phyloP scores from a whole-genome alignment of 495 filamentous ascomycete species.

The Xylaria acuta region DNA sequence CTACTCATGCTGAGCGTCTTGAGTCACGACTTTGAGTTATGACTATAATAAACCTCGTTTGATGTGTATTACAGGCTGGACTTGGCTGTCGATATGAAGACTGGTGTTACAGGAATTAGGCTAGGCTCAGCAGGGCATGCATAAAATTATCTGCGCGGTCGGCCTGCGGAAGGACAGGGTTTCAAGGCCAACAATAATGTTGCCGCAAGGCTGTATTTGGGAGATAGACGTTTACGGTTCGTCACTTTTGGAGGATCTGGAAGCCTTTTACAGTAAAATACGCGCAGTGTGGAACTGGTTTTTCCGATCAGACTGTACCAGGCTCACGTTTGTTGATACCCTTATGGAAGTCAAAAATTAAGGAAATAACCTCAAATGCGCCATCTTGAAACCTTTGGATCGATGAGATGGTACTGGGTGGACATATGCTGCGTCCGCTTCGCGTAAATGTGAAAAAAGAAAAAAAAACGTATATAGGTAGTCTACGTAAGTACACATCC shows the following conservation, averaged over 20 bases:
- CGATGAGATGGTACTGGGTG: background rate
- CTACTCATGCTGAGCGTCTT: background rate
- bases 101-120: conserved; percentile 1
- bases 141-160: background rate
- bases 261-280: background rate
- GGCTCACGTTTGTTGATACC: background rate
- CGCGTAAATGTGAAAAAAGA: background rate
- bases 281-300: background rate
- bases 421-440: background rate
- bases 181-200: background rate
- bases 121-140: conserved; percentile 3
- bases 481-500: background rate
- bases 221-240: background rate
- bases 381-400: background rate
- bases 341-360: background rate
- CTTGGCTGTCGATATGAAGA: background rate
- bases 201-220: background rate
- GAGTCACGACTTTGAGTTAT: background rate
- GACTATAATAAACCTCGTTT: background rate
- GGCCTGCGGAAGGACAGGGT: background rate
- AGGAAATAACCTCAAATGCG: background rate
- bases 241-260: background rate
- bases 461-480: background rate
- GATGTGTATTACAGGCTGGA: conserved; percentile 4
- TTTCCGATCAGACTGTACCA: background rate